Percentiles rank a stretch among this genome's conserved stretches.
Evolutionary conservation across 139 green algal genomes (phyloP).

Genomic region (Auxenochlorella pyrenoidosa): DNA sequence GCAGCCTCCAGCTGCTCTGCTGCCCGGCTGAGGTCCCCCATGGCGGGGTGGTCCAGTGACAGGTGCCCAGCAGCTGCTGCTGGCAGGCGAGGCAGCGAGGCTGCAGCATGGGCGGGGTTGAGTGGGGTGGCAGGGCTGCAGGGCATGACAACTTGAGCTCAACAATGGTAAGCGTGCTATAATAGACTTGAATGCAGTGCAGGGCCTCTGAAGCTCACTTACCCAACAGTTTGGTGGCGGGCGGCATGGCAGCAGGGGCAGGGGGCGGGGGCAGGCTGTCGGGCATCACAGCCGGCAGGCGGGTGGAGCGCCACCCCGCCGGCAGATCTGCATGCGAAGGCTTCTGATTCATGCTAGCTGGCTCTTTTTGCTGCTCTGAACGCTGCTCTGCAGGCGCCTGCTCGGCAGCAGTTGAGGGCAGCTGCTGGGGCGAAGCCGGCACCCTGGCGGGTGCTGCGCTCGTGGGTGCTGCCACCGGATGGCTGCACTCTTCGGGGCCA

Average conservation of each 20-base stretch:
- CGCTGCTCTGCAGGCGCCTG: neutral
- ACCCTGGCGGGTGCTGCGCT: neutral
- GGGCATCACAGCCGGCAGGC: neutral
- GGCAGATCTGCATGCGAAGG: neutral
- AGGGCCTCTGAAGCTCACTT: neutral
- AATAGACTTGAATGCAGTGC: neutral
- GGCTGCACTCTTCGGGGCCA: neutral
- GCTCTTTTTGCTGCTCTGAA: neutral
- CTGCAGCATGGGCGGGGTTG: neutral
- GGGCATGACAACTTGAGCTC: too few species aligned
- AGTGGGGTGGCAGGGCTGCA: neutral
- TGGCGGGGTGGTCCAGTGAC: neutral
- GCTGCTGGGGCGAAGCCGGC: neutral
- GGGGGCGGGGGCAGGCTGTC: neutral
- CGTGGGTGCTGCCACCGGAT: neutral
- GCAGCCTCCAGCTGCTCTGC: neutral
- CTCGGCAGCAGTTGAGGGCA: neutral
- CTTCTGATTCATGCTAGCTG: too few species aligned
- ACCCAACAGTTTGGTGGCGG: constrained; percentile 12
- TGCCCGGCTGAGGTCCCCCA: neutral
- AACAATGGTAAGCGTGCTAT: too few species aligned
- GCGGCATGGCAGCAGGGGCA: neutral
- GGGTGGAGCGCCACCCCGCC: neutral
- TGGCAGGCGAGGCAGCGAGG: neutral
- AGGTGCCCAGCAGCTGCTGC: neutral